phyloP scores from a whole-genome alignment of 106 monocot species.

The Triglochin maritima region DNA sequence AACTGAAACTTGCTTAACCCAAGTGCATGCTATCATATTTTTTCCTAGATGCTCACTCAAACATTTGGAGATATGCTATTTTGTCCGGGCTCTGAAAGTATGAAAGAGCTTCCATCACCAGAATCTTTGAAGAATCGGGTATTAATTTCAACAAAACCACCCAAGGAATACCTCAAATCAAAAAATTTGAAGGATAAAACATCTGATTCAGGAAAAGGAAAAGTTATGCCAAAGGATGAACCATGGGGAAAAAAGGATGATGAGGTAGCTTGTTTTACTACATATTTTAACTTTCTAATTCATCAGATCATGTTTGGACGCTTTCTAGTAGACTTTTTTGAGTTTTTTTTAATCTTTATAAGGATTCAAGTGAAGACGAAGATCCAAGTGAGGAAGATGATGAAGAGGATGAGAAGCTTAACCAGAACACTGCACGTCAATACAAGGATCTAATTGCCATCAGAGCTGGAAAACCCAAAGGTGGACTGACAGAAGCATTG shows the following conservation, averaged over 20 bases:
- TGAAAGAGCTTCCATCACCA: slow-evolving; percentile 61
- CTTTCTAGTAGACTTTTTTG: background rate
- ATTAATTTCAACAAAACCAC: slow-evolving; percentile 81
- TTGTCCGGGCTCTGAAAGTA: slow-evolving; percentile 43
- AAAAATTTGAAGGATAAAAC: slow-evolving; percentile 41
- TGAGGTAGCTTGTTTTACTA: slow-evolving; percentile 40
- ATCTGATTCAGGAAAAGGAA: slow-evolving; percentile 14
- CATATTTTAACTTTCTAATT: slow-evolving; percentile 17
- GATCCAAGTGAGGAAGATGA: slow-evolving; percentile 46
- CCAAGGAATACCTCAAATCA: slow-evolving; percentile 70
- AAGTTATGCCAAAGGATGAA: slow-evolving; percentile 36
- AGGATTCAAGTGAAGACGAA: background rate
- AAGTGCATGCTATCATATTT: background rate
- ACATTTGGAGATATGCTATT: slow-evolving; percentile 68
- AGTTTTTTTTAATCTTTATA: background rate
- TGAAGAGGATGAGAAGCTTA: slow-evolving; percentile 21
- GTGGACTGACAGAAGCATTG: slow-evolving; percentile 23
- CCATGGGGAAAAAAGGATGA: slow-evolving; percentile 62
- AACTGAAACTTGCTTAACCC: background rate
- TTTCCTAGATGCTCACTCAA: slow-evolving; percentile 52
- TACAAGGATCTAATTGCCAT: slow-evolving; percentile 65
- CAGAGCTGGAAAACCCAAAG: slow-evolving; percentile 41
- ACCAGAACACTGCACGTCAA: slow-evolving; percentile 19
- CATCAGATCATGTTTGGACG: background rate
- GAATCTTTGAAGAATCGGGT: slow-evolving; percentile 52